Percentiles rank a stretch among this genome's conserved stretches.
phyloP scores from a whole-genome alignment of 2,329 filamentous ascomycete genomes.

The Ophiostoma populinum region DNA sequence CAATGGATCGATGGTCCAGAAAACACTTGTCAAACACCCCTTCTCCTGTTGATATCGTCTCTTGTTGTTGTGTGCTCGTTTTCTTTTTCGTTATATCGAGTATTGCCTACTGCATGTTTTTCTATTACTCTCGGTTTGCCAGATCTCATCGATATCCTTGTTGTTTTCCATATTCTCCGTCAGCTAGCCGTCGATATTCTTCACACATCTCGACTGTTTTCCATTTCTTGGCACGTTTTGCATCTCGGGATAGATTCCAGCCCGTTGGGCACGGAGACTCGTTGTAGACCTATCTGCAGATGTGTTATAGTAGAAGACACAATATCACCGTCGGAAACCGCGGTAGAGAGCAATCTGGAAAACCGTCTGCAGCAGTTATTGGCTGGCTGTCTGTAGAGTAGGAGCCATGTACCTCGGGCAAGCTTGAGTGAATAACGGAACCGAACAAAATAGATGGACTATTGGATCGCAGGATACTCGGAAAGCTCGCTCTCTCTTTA shows the following conservation, averaged over 20 bases:
- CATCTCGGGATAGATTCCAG: not conserved
- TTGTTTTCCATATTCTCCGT: not conserved
- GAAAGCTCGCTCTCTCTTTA: not conserved
- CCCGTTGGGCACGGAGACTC: slow-evolving; percentile 2
- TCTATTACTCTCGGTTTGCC: not conserved
- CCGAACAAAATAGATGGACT: no score
- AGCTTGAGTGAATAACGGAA: no score
- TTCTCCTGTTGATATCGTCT: slow-evolving; percentile 4
- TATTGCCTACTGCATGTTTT: no score
- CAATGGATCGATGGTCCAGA: slow-evolving; percentile 15
- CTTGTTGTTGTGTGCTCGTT: not conserved
- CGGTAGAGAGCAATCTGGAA: no score
- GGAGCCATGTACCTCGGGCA: no score
- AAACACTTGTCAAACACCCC: slow-evolving; percentile 14
- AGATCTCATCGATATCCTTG: not conserved
- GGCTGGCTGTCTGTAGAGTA: no score
- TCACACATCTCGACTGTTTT: not conserved
- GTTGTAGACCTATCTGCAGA: not conserved
- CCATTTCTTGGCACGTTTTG: slow-evolving; percentile 8
- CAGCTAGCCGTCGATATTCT: no score
- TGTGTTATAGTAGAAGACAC: not conserved
- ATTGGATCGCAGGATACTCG: no score
- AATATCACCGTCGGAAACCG: no score
- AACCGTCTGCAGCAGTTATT: no score
- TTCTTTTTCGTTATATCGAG: not conserved